These are phyloP conservation scores for Quercus tomentella DNA, from an alignment of 331 rosid species.

Conservation along the genomic window DNA sequence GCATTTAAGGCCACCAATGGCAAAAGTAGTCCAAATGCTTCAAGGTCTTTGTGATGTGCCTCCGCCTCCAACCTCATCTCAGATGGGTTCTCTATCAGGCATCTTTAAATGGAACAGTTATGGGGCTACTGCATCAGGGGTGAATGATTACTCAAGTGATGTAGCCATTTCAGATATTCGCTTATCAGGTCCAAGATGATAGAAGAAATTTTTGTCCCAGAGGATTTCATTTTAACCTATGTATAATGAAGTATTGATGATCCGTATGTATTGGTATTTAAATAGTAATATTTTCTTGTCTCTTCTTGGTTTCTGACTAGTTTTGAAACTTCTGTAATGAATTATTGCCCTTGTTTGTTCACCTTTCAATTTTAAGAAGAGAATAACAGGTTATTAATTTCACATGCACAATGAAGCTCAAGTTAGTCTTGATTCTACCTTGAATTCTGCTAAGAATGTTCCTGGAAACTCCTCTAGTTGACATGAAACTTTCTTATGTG, in stretches of 20 bases:
- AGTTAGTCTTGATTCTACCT: neutral
- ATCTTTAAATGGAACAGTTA: neutral
- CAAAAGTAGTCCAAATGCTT: constrained; percentile 2
- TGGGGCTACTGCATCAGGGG: neutral
- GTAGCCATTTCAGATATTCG: constrained; percentile 4
- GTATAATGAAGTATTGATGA: neutral
- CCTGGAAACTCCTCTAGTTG: neutral
- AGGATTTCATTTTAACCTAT: neutral
- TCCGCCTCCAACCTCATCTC: neutral
- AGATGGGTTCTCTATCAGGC: neutral
- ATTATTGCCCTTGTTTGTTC: neutral
- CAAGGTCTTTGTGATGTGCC: neutral
- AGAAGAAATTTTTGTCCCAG: neutral
- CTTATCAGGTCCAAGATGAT: constrained; percentile 28
- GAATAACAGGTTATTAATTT: neutral
- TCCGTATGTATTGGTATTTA: neutral
- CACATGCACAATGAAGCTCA: neutral
- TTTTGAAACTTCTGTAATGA: no score
- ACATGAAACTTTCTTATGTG: neutral
- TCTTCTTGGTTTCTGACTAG: neutral
- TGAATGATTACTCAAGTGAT: neutral
- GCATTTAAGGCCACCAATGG: neutral
- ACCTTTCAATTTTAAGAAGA: neutral
- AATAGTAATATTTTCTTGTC: neutral
- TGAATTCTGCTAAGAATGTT: neutral